phyloP scores from a whole-genome alignment of 2,329 filamentous ascomycete genomes.

The Fusarium sp. region DNA sequence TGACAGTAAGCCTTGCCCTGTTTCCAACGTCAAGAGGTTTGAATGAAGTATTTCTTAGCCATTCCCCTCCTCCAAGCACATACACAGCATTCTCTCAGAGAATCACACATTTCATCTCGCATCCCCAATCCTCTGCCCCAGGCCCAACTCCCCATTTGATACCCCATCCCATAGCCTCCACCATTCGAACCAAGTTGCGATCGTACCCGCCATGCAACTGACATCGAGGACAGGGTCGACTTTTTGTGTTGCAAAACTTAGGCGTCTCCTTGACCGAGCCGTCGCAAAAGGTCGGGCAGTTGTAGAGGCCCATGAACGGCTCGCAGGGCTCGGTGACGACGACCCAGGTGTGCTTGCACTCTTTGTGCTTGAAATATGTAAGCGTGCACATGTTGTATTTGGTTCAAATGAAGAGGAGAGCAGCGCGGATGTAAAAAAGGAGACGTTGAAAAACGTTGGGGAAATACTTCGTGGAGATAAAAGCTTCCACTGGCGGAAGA shows the following conservation, averaged over 20 bases:
- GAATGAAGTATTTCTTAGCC: neutral
- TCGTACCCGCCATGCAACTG: constrained; percentile 61
- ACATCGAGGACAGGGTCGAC: constrained; percentile 61
- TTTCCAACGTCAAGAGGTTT: neutral
- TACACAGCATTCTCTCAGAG: constrained; percentile 45
- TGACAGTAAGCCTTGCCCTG: neutral
- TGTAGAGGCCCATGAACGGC: constrained; percentile 66
- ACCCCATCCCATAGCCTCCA: constrained; percentile 61
- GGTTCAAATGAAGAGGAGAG: neutral
- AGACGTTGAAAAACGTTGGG: neutral
- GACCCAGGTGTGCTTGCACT: constrained; percentile 69
- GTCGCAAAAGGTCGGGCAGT: constrained; percentile 61
- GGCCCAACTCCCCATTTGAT: constrained; percentile 66
- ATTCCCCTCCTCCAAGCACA: neutral
- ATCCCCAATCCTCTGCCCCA: constrained; percentile 55
- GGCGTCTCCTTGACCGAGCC: constrained; percentile 57
- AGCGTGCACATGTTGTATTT: constrained; percentile 63
- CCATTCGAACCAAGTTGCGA: constrained; percentile 63
- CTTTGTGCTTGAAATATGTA: constrained; percentile 64
- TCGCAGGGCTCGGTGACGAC: constrained; percentile 63
- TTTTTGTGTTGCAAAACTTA: constrained; percentile 54
- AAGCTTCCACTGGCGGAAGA: neutral
- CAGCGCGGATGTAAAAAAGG: neutral
- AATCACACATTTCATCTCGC: constrained; percentile 56
- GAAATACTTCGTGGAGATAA: neutral